phyloP scores from a whole-genome alignment of 805 yeast genomes.

The Schwanniomyces pseudopolymorphus region DNA sequence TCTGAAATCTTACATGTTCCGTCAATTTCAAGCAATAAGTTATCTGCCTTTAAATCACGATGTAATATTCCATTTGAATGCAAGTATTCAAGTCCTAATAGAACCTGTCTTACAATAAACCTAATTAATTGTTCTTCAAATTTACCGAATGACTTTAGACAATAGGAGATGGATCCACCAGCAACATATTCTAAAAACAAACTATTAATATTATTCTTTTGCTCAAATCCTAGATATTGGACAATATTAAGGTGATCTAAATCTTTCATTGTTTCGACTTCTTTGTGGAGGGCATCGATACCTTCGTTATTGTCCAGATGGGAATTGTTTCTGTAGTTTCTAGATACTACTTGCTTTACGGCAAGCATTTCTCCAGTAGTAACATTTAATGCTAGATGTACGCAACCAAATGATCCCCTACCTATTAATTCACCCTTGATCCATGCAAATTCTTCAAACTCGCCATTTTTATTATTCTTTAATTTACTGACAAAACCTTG shows the following conservation, averaged over 20 bases:
- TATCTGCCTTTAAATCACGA: slow-evolving; percentile 94
- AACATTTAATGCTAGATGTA: slow-evolving; percentile 85
- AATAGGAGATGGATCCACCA: slow-evolving; percentile 93
- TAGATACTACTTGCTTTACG: slow-evolving; percentile 86
- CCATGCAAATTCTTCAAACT: slow-evolving; percentile 90
- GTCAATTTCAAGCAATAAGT: slow-evolving; percentile 80
- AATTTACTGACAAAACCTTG: slow-evolving; percentile 66
- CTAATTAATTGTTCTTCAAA: slow-evolving; percentile 78
- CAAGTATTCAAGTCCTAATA: slow-evolving; percentile 81
- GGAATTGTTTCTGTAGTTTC: slow-evolving; percentile 13
- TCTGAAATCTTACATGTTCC: slow-evolving; percentile 95
- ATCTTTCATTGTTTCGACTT: slow-evolving; percentile 91
- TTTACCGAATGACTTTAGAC: slow-evolving; percentile 77
- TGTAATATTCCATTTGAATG: slow-evolving; percentile 87
- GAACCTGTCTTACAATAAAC: slow-evolving; percentile 74
- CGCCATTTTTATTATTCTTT: slow-evolving; percentile 59
- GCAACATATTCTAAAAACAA: slow-evolving; percentile 94
- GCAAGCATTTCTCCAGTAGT: slow-evolving; percentile 99
- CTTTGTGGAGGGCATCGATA: slow-evolving; percentile 81
- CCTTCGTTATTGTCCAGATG: slow-evolving; percentile 52
- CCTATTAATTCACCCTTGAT: slow-evolving; percentile 96
- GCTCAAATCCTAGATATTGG: slow-evolving; percentile 93
- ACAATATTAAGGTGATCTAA: slow-evolving; percentile 92
- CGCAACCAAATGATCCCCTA: slow-evolving; percentile 94
- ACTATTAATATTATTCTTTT: slow-evolving; percentile 69